Conservation (phyloP, 768 basidiomycete species). For the Leccinum pellstonianum region DNA sequence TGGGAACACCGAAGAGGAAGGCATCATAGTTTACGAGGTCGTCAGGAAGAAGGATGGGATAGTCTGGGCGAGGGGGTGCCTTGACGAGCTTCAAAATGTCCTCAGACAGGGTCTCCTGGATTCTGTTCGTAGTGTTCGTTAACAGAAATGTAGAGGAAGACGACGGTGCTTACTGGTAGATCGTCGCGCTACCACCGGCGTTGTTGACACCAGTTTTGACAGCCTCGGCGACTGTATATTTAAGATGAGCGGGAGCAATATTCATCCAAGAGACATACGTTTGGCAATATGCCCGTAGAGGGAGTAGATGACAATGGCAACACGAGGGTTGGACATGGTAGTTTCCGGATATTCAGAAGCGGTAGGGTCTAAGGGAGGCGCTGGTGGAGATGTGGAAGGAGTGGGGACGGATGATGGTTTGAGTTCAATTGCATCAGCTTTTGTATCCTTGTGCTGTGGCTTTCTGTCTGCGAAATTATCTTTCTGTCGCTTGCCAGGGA, state of each 20-base stretch:
- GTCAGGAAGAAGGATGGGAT: slow-evolving; percentile 37
- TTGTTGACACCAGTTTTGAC: slow-evolving; percentile 40
- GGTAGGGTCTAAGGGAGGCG: background rate
- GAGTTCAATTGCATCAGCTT: slow-evolving; percentile 6
- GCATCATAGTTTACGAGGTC: slow-evolving; percentile 38
- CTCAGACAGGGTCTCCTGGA: slow-evolving; percentile 77
- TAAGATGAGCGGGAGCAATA: background rate
- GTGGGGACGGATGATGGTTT: slow-evolving; percentile 5
- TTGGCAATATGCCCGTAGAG: slow-evolving; percentile 50
- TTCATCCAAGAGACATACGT: slow-evolving; percentile 31
- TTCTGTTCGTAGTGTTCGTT: slow-evolving; percentile 37
- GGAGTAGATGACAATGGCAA: slow-evolving; percentile 50
- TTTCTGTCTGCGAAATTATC: slow-evolving; percentile 33
- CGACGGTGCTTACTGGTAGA: slow-evolving; percentile 42
- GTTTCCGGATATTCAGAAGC: background rate
- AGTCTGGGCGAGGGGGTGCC: slow-evolving; percentile 69
- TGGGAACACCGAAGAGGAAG: slow-evolving; percentile 44
- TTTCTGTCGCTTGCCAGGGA: slow-evolving; percentile 39
- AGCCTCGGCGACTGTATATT: slow-evolving; percentile 31
- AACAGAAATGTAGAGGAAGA: background rate
- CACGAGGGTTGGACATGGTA: slow-evolving; percentile 31
- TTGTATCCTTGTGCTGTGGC: slow-evolving; percentile 15
- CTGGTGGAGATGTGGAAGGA: slow-evolving; percentile 3
- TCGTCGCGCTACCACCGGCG: slow-evolving; percentile 44
- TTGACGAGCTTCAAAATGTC: slow-evolving; percentile 69